A percentile compares a stretch with the other conserved stretches of the same genome.
phyloP scores from a whole-genome alignment of 2,329 filamentous ascomycete genomes.

The Trichoderma brevicompactum region DNA sequence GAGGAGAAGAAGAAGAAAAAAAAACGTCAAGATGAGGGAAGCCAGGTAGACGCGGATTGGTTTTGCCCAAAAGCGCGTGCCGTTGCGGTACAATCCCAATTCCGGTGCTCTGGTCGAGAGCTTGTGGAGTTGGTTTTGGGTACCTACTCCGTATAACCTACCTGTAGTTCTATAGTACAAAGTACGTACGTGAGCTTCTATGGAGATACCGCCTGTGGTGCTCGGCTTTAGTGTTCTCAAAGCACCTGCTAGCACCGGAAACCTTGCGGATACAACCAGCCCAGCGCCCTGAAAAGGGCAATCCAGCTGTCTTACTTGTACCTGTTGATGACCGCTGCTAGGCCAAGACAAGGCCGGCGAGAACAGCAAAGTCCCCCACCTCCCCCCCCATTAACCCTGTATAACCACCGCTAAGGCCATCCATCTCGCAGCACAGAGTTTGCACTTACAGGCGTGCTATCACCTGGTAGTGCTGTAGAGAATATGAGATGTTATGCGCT shows the following conservation, averaged over 20 bases:
- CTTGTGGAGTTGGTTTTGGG: slow-evolving; percentile 24
- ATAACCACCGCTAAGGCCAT: too few relatives aligned
- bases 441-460: not conserved
- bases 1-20: not conserved
- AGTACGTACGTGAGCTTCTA: too few relatives aligned
- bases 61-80: slow-evolving; percentile 24
- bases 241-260: not conserved
- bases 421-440: not conserved
- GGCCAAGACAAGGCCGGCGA: not conserved
- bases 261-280: not conserved
- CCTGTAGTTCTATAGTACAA: not conserved
- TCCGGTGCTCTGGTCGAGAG: slow-evolving; percentile 15
- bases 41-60: slow-evolving; percentile 20
- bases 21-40: slow-evolving; percentile 4
- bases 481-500: slow-evolving; percentile 1
- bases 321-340: not conserved
- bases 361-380: too few relatives aligned
- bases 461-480: not conserved
- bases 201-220: too few relatives aligned
- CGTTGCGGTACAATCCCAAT: slow-evolving; percentile 16
- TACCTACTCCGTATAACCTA: not conserved
- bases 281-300: slow-evolving; percentile 4
- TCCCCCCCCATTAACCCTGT: too few relatives aligned
- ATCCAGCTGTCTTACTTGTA: not conserved
- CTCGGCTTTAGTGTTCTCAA: too few relatives aligned